Evolutionary conservation across 805 yeast genomes (phyloP).

Genomic region (Cyberlindnera meyerae): DNA sequence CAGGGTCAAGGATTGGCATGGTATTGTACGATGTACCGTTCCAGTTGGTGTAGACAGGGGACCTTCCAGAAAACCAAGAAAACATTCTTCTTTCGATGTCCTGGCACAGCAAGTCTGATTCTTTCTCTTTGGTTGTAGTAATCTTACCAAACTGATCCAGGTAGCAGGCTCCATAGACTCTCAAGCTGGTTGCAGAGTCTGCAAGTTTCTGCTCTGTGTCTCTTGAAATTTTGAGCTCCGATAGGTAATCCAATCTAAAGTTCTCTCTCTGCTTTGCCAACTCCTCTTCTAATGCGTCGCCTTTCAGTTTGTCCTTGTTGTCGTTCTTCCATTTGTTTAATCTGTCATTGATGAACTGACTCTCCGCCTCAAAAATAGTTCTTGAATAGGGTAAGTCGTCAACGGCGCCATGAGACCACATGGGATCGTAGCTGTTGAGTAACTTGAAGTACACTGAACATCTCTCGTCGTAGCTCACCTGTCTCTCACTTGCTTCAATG

Average conservation of each 20-base stretch:
- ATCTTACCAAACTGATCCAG: conserved; percentile 17
- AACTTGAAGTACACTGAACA: conserved; percentile 29
- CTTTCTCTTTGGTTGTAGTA: conserved; percentile 1
- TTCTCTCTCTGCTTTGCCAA: conserved; percentile 11
- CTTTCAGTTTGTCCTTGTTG: conserved; percentile 14
- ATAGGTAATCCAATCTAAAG: conserved; percentile 15
- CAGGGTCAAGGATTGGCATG: conserved; percentile 18
- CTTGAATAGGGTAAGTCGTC: conserved; percentile 16
- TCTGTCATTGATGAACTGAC: conserved; percentile 14
- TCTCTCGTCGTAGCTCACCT: conserved; percentile 23
- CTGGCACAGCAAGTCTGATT: conserved; percentile 21
- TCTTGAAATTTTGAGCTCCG: conserved; percentile 15
- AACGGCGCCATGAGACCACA: conserved; percentile 22
- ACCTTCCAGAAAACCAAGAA: conserved; percentile 33
- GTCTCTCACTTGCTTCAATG: no score
- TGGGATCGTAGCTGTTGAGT: conserved; percentile 16
- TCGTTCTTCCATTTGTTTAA: conserved; percentile 15
- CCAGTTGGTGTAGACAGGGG: conserved; percentile 37
- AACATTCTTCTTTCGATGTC: conserved; percentile 34
- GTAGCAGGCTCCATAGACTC: conserved; percentile 27
- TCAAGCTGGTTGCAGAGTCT: conserved; percentile 24
- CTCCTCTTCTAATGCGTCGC: conserved; percentile 12
- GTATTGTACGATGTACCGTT: conserved; percentile 25
- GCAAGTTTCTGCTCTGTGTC: conserved; percentile 22
- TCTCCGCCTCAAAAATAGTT: conserved; percentile 19